Percentiles rank a stretch among this genome's conserved stretches.
phyloP scores from a whole-genome alignment of 352 stramenopile genomes.

The Globisporangium okanoganense region DNA sequence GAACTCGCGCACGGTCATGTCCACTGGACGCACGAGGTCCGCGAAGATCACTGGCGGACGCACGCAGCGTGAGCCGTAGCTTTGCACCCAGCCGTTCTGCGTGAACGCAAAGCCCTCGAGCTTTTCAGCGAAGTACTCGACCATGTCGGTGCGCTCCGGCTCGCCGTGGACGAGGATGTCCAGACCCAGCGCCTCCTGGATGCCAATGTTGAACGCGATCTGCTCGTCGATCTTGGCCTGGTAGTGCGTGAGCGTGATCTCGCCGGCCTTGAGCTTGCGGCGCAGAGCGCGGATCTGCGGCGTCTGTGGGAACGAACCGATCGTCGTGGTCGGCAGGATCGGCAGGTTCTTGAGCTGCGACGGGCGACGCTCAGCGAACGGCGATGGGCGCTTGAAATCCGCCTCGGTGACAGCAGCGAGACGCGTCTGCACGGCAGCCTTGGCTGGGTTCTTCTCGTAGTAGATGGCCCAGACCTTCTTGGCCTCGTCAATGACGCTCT shows the following conservation, averaged over 20 bases:
- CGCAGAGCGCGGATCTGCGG: constrained; percentile 79
- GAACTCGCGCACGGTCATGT: constrained; percentile 92
- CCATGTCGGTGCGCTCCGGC: constrained; percentile 93
- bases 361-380: constrained; percentile 74
- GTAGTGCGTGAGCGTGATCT: constrained; percentile 72
- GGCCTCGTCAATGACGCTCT: constrained; percentile 44
- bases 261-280: constrained; percentile 75
- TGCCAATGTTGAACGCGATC: constrained; percentile 89
- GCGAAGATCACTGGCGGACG: constrained; percentile 90
- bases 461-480: constrained; percentile 67
- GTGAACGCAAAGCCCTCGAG: constrained; percentile 91
- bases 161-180: constrained; percentile 94
- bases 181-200: constrained; percentile 89
- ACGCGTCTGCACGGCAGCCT: constrained; percentile 53
- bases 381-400: constrained; percentile 80
- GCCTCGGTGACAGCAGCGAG: constrained; percentile 53
- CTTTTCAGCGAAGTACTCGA: constrained; percentile 94
- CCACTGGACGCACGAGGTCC: constrained; percentile 74
- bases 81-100: constrained; percentile 92
- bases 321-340: constrained; percentile 90
- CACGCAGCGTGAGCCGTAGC: constrained; percentile 91
- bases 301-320: constrained; percentile 94
- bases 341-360: constrained; percentile 67
- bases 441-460: constrained; percentile 85
- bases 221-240: constrained; percentile 89